phyloP scores from a whole-genome alignment of 208 protist species.

The Crithidia bombi region DNA sequence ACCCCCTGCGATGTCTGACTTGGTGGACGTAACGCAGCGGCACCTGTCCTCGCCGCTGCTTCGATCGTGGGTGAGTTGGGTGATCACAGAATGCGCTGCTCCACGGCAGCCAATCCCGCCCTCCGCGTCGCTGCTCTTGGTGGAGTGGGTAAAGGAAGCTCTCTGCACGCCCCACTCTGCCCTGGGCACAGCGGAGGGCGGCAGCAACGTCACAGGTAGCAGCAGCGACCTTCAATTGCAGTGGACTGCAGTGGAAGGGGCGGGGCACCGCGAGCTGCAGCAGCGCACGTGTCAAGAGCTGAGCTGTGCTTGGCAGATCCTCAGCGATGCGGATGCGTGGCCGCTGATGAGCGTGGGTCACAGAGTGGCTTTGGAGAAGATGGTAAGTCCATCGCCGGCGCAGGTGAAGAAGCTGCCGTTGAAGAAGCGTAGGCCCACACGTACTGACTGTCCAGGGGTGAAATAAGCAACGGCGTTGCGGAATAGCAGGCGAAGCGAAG shows the following conservation, averaged over 20 bases:
- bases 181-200: background rate
- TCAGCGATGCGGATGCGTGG: conserved; percentile 14
- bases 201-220: background rate
- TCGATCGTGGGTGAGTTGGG: conserved; percentile 26
- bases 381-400: conserved; percentile 8
- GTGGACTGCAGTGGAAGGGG: conserved; percentile 11
- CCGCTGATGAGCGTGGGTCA: conserved; percentile 23
- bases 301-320: conserved; percentile 18
- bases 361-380: conserved; percentile 16
- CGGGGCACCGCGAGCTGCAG: conserved; percentile 11
- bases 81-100: conserved; percentile 20
- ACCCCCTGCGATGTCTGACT: background rate
- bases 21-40: background rate
- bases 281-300: conserved; percentile 20
- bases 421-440: conserved; percentile 5
- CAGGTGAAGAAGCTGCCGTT: conserved; percentile 15
- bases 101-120: conserved; percentile 35
- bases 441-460: background rate
- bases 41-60: conserved; percentile 16
- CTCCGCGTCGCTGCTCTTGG: conserved; percentile 48
- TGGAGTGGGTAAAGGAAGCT: conserved; percentile 53
- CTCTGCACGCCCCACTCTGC: background rate
- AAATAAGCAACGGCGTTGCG: too few species aligned
- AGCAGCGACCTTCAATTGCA: background rate
- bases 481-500: too few species aligned